Conservation (phyloP, 1,139 yeast species). For the Candida sanyaensis region DNA sequence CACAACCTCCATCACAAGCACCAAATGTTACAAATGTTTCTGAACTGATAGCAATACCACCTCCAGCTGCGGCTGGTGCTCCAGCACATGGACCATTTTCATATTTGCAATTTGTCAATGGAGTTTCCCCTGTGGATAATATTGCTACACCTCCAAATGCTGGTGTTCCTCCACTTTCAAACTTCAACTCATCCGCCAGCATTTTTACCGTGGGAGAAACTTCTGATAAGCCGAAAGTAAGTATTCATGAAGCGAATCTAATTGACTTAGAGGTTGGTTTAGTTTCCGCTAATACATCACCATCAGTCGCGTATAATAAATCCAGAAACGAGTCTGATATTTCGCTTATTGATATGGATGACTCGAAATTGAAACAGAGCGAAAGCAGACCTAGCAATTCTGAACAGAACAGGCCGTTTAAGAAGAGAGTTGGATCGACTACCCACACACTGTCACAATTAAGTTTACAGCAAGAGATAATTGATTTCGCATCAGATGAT, state of each 20-base stretch:
- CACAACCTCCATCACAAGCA: background rate
- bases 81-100: background rate
- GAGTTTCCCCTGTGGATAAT: background rate
- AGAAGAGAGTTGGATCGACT: conserved; percentile 33
- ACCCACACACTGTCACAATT: conserved; percentile 33
- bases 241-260: conserved; percentile 23
- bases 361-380: conserved; percentile 12
- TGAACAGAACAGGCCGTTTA: conserved; percentile 28
- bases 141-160: background rate
- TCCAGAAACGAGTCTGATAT: conserved; percentile 19
- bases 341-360: conserved; percentile 36
- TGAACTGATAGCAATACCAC: background rate
- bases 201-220: conserved; percentile 1
- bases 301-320: conserved; percentile 21
- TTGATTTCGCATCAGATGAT: conserved; percentile 52
- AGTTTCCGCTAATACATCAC: conserved; percentile 31
- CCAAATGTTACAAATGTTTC: background rate
- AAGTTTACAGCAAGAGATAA: conserved; percentile 45
- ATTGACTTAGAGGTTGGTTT: conserved; percentile 45
- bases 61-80: background rate
- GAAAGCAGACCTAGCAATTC: background rate
- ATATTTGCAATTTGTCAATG: background rate
- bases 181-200: conserved; percentile 9
- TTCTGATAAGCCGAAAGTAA: background rate
- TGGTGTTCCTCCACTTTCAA: background rate